Conservation (phyloP, 2,329 filamentous ascomycete species). For the Pestalotiopsis sp. region DNA sequence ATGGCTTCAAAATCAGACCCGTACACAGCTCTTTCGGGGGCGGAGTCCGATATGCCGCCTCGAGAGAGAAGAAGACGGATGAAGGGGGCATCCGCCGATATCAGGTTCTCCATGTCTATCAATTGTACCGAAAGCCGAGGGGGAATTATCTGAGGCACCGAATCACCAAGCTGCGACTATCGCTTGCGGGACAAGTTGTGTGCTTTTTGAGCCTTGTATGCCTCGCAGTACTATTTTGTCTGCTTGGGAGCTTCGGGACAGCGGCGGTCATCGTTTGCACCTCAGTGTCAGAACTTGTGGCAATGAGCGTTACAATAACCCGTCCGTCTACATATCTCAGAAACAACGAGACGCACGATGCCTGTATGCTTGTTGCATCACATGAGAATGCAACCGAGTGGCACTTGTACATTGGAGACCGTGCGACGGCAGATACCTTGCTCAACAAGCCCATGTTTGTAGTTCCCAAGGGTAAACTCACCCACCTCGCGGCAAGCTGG, state of each 20-base stretch:
- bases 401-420: neutral
- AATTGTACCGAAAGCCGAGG: neutral
- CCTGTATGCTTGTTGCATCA: constrained; percentile 28
- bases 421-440: neutral
- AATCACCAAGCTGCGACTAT: neutral
- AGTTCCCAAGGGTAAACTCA: accelerated
- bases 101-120: neutral
- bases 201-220: neutral
- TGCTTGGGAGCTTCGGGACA: neutral
- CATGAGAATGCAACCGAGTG: constrained; percentile 29
- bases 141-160: neutral
- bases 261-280: neutral
- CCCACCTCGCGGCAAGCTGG: neutral
- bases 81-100: neutral
- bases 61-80: neutral
- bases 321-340: constrained; percentile 24
- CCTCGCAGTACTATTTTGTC: neutral
- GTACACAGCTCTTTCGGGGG: neutral
- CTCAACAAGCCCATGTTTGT: neutral
- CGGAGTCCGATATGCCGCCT: neutral
- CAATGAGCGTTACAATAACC: constrained; percentile 10
- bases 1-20: neutral
- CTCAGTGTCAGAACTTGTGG: neutral
- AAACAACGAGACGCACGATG: constrained; percentile 28
- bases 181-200: neutral